Base-by-base conservation (phyloP, 352 stramenopile species). In the Phytopythium sindhum region DNA sequence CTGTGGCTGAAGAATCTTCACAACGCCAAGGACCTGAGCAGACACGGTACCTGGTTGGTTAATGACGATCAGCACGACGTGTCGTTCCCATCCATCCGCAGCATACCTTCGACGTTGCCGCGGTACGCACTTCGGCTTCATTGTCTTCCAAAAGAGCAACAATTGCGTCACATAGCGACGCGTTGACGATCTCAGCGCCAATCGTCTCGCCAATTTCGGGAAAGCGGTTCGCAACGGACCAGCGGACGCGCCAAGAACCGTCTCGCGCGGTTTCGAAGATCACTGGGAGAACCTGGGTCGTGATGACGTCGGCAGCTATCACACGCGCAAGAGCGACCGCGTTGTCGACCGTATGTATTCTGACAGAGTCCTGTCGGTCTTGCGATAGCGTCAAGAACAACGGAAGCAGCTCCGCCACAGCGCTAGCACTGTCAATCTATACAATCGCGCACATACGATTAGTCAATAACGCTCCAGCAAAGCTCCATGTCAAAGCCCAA, bases 201-300 rank as follows among this genome's bases (percentile, higher is more conserved):
- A 98, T 90, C 4, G 90, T 94, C 48, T 89, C 75, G 47, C 95
- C 97, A 12, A 99, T 91, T 56, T 97, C 82, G 1, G 93, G 83
- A 64, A 99, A 99, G 54, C 98, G 97, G 52, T 98, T 97, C 11
- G 97, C 97, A 37, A 98, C 95, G 14, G 95, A 99, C 96, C 97
- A 99, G 41, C 98, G 87, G 37, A 99, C 97, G 60, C 98, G 90
- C 98, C 98, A 99, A 31, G 96, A 98, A n/a, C 91, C 93, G 77
- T 99, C 97, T 42, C 90, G 83, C 24, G 97, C 97, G 0, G 88
- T 96, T 35, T 95, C 86, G 29, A 98, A 89, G 47, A 98, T 88
- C 0, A 95, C 84, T 14, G 95, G 90, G 9, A 99, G 67, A 14
- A 99, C 77, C 47, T 95, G 78, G 9, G 88, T 75, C 6, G 87